phyloP scores from a whole-genome alignment of 495 filamentous ascomycete genomes.

The Cercophora samala region DNA sequence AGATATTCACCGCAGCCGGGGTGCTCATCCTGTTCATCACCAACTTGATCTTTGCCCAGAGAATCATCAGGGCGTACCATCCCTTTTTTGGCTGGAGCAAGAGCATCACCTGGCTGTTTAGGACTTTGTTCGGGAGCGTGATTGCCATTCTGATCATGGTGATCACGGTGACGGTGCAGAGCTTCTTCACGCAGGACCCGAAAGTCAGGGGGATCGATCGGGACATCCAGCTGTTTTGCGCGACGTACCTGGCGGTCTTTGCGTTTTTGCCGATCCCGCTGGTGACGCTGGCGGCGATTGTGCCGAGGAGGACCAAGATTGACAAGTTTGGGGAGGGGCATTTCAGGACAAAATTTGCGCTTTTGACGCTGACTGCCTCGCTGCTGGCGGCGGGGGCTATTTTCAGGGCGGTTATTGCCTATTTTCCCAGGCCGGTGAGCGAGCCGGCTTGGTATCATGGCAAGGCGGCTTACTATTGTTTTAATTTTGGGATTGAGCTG shows the following conservation, averaged over 20 bases:
- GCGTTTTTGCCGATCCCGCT: conserved; percentile 73
- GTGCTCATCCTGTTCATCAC: conserved; percentile 74
- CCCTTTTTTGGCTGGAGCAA: conserved; percentile 67
- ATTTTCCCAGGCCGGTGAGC: conserved; percentile 48
- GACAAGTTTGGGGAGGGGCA: conserved; percentile 71
- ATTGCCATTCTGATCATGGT: conserved; percentile 62
- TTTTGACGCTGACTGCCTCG: conserved; percentile 53
- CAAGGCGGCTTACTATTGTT: conserved; percentile 72
- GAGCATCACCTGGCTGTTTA: conserved; percentile 48
- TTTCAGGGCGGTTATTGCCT: conserved; percentile 61
- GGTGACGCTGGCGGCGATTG: conserved; percentile 41
- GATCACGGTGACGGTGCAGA: conserved; percentile 63
- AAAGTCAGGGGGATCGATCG: conserved; percentile 50
- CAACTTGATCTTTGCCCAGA: conserved; percentile 76
- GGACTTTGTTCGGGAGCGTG: conserved; percentile 59
- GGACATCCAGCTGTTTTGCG: conserved; percentile 63
- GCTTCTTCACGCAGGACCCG: conserved; percentile 60
- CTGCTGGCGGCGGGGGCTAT: conserved; percentile 66
- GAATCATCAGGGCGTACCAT: conserved; percentile 70
- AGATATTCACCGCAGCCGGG: conserved; percentile 73
- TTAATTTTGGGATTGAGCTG: conserved; percentile 71
- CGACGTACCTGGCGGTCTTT: conserved; percentile 65
- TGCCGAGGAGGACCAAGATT: conserved; percentile 49
- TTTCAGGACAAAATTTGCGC: conserved; percentile 57
- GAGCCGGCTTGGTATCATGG: conserved; percentile 66